Evolutionary conservation across 371 early-diverging fungal species (phyloP).

Genomic region (Coemansia sp.): DNA sequence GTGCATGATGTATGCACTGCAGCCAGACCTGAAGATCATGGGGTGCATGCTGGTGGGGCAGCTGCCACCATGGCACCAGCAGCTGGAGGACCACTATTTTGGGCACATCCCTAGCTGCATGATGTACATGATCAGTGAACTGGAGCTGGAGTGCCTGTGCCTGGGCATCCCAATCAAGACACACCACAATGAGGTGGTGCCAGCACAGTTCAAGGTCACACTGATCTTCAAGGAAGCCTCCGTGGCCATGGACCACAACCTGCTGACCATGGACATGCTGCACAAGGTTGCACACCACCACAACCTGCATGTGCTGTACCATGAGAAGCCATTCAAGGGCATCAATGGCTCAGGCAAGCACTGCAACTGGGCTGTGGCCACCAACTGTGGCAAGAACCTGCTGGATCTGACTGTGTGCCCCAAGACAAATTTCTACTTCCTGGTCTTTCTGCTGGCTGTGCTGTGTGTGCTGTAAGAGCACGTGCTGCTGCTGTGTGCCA

Average conservation of each 20-base stretch:
- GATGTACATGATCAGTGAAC: conserved; percentile 86
- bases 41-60: conserved; percentile 93
- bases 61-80: conserved; percentile 97
- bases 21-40: conserved; percentile 94
- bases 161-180: conserved; percentile 98
- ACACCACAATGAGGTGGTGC: conserved; percentile 99
- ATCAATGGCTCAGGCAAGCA: conserved; percentile 99
- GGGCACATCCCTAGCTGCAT: conserved; percentile 95
- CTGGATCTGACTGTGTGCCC: conserved; percentile 91
- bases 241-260: conserved; percentile 98
- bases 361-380: conserved; percentile 98
- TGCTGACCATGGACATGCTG: conserved; percentile 95
- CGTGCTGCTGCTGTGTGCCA: conserved; percentile 83
- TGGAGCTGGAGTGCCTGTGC: conserved; percentile 89
- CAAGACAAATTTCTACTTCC: conserved; percentile 95
- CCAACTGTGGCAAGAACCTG: conserved; percentile 93
- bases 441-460: conserved; percentile 87
- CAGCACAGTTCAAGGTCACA: conserved; percentile 96
- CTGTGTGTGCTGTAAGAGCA: conserved; percentile 90
- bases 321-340: conserved; percentile 99
- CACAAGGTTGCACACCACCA: conserved; percentile 96
- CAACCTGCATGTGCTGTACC: conserved; percentile 94
- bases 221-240: conserved; percentile 97
- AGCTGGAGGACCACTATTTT: conserved; percentile 98
- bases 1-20: conserved; percentile 83